Percentiles rank a stretch among this genome's conserved stretches.
These are phyloP conservation scores for Orychophragmus violaceus DNA, from an alignment of 345 rosid species.

Conservation along the genomic window DNA sequence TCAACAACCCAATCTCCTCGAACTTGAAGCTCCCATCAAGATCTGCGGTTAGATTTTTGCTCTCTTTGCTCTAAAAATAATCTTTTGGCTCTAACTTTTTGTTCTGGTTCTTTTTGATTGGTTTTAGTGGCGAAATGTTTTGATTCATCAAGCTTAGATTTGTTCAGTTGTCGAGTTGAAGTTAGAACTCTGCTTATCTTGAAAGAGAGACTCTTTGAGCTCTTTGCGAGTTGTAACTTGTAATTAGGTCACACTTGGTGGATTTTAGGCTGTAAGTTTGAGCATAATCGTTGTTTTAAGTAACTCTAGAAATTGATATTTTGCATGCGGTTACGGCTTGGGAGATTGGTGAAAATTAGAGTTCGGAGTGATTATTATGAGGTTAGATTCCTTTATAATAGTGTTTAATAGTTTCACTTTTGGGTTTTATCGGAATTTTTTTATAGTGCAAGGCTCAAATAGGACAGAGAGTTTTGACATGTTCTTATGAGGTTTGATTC, in stretches of 20 bases:
- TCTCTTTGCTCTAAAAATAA: neutral
- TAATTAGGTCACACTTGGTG: neutral
- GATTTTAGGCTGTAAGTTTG: neutral
- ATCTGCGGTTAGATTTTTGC: conserved; percentile 57
- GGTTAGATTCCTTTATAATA: neutral
- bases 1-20: conserved; percentile 79
- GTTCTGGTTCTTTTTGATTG: neutral
- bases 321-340: too few relatives aligned
- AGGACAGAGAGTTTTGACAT: neutral
- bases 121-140: neutral
- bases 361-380: too few relatives aligned
- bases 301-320: too few relatives aligned
- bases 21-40: conserved; percentile 87
- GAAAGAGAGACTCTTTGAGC: too few relatives aligned
- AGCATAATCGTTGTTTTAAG: neutral
- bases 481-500: neutral
- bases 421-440: too few relatives aligned
- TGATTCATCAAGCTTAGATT: neutral
- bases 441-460: neutral
- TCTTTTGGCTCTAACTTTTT: neutral
- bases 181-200: too few relatives aligned
- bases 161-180: neutral
- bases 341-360: too few relatives aligned
- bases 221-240: neutral
- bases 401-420: neutral